Evolutionary conservation across 2,329 filamentous ascomycete genomes (phyloP).

Genomic region (Cytospora paraplurivora): DNA sequence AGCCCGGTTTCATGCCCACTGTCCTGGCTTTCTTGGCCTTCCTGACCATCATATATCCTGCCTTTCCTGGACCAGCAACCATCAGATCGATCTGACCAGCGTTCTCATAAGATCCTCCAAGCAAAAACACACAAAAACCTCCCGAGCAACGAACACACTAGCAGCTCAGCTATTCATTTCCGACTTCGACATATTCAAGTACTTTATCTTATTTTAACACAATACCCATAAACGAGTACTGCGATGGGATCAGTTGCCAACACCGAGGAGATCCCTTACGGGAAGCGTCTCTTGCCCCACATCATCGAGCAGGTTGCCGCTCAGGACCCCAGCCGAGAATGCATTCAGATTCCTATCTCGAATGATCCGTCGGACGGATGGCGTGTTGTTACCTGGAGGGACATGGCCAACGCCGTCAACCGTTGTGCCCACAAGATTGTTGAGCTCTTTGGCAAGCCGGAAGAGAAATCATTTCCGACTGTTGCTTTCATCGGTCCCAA

Average conservation of each 20-base stretch:
- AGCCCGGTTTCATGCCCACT: neutral
- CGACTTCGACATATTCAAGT: neutral
- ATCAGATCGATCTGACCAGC: neutral
- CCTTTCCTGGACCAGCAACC: no score
- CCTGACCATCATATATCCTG: no score
- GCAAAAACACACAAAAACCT: neutral
- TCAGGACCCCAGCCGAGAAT: conserved; percentile 27
- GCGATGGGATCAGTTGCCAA: conserved; percentile 25
- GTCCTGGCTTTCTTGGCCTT: neutral
- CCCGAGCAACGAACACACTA: neutral
- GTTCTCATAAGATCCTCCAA: neutral
- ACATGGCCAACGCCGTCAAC: conserved; percentile 27
- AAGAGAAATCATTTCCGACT: conserved; percentile 22
- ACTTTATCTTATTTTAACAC: neutral
- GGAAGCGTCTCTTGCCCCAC: conserved; percentile 25
- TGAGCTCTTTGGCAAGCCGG: conserved; percentile 23
- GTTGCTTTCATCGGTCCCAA: conserved; percentile 28
- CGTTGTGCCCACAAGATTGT: conserved; percentile 24
- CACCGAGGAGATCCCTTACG: conserved; percentile 15
- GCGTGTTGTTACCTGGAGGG: conserved; percentile 24
- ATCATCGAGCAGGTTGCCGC: conserved; percentile 26
- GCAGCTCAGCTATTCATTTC: neutral
- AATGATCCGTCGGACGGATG: conserved; percentile 23
- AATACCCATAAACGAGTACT: neutral
- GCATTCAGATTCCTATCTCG: conserved; percentile 22